These are phyloP conservation scores for Globisporangium takayamanum DNA, from an alignment of 352 stramenopile species.

Conservation along the genomic window DNA sequence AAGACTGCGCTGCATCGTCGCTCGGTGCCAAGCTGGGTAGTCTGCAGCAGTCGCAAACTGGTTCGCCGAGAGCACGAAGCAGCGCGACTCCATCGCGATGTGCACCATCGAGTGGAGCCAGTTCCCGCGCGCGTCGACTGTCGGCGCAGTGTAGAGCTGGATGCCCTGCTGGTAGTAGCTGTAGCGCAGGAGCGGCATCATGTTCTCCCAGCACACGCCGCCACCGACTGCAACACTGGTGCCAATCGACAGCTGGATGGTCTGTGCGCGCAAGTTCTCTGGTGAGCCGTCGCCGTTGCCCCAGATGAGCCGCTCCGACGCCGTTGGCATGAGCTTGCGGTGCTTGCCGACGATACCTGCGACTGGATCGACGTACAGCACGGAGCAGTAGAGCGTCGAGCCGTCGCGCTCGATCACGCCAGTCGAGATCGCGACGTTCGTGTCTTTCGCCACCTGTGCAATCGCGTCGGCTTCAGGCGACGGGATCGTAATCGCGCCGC, in stretches of 20 bases:
- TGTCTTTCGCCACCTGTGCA: constrained; percentile 10
- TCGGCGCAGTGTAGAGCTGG: constrained; percentile 20
- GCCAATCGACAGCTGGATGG: constrained; percentile 4
- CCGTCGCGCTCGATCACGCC: constrained; percentile 19
- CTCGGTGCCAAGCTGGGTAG: constrained; percentile 17
- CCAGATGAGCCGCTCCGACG: constrained; percentile 22
- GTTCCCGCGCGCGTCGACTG: constrained; percentile 19
- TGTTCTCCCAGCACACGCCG: constrained; percentile 24
- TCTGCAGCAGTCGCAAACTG: constrained; percentile 18
- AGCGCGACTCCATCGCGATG: constrained; percentile 24
- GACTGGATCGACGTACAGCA: constrained; percentile 19
- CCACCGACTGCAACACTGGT: constrained; percentile 13
- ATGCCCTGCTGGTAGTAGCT: constrained; percentile 20
- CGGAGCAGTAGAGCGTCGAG: constrained; percentile 19
- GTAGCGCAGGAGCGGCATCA: constrained; percentile 25
- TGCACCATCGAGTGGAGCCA: constrained; percentile 21
- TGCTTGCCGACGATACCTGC: constrained; percentile 19
- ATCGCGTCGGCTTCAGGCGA: constrained; percentile 18
- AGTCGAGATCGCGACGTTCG: constrained; percentile 8
- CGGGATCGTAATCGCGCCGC: constrained; percentile 15
- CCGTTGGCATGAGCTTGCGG: constrained; percentile 24
- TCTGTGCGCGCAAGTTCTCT: constrained; percentile 18
- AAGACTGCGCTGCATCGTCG: constrained; percentile 7
- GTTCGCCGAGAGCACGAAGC: constrained; percentile 27
- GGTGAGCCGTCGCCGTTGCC: constrained; percentile 17